phyloP scores from a whole-genome alignment of 129 eudicot species.

The Helianthus annuus region DNA sequence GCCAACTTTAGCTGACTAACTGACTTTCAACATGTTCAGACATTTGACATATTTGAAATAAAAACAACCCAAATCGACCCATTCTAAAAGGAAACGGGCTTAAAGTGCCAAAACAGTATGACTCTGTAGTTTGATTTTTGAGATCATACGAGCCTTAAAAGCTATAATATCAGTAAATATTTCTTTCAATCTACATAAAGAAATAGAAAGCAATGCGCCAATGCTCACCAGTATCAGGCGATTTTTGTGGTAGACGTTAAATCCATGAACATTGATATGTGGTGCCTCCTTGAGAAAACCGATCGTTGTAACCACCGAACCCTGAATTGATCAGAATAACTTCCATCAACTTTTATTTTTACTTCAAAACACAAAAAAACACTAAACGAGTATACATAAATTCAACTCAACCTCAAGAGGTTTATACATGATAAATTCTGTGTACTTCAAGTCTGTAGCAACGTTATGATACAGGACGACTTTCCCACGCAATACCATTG shows the following conservation, averaged over 20 bases:
- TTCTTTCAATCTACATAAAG: neutral
- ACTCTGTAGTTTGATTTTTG: neutral
- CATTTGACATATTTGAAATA: constrained; percentile 1
- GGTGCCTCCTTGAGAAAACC: constrained; percentile 96
- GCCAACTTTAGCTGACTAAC: no score
- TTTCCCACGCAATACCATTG: constrained; percentile 63
- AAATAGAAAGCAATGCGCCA: constrained; percentile 22
- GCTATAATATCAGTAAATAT: neutral
- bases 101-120: neutral
- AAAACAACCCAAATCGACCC: neutral
- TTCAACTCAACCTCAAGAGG: constrained; percentile 62
- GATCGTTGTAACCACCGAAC: constrained; percentile 66
- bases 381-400: constrained; percentile 13
- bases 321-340: constrained; percentile 44
- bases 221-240: constrained; percentile 80
- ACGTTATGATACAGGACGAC: constrained; percentile 64
- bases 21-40: neutral
- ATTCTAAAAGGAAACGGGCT: neutral
- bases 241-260: constrained; percentile 90
- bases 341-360: neutral
- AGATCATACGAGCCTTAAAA: neutral
- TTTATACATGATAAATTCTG: constrained; percentile 73
- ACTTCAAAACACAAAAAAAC: neutral
- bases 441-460: constrained; percentile 74
- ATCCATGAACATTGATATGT: constrained; percentile 71